Conservation (phyloP, 1,139 yeast genomes). For the Nakaseomyces nivariensis region DNA sequence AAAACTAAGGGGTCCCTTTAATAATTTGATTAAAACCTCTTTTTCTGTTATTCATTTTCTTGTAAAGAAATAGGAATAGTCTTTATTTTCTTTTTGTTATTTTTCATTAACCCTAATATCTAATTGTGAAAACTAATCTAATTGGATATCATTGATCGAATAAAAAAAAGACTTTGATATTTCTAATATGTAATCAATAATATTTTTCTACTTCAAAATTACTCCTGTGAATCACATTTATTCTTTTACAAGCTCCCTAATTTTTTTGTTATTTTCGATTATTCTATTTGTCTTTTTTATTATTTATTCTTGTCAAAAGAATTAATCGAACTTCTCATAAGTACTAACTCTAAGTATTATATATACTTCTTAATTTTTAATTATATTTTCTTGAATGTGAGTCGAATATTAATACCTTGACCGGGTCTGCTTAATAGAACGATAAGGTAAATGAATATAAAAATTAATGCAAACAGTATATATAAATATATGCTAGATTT, state of each 20-base stretch:
- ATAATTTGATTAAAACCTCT: not conserved
- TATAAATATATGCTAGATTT: not conserved
- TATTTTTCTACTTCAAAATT: not conserved
- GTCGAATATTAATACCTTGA: too few relatives aligned
- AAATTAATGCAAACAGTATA: not conserved
- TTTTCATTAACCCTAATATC: not conserved
- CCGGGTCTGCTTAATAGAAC: too few relatives aligned
- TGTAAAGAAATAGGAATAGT: slow-evolving; percentile 5
- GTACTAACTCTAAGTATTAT: not conserved
- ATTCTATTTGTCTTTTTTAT: not conserved
- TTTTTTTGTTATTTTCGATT: not conserved
- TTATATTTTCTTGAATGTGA: not conserved
- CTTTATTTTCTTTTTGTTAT: not conserved
- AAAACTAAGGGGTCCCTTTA: slow-evolving; percentile 6
- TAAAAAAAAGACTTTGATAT: not conserved
- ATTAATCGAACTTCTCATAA: not conserved
- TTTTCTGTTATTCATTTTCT: not conserved
- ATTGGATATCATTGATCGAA: not conserved
- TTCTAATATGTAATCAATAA: slow-evolving; percentile 1
- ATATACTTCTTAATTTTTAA: not conserved
- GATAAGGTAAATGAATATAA: not conserved
- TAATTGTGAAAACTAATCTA: slow-evolving; percentile 2
- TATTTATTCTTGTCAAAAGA: not conserved
- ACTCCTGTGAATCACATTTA: not conserved
- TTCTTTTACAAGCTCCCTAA: not conserved